A percentile compares a stretch with the other conserved stretches of the same genome.
Evolutionary conservation across 2,329 filamentous ascomycete species (phyloP).

Genomic region (Blastomyces percursus): DNA sequence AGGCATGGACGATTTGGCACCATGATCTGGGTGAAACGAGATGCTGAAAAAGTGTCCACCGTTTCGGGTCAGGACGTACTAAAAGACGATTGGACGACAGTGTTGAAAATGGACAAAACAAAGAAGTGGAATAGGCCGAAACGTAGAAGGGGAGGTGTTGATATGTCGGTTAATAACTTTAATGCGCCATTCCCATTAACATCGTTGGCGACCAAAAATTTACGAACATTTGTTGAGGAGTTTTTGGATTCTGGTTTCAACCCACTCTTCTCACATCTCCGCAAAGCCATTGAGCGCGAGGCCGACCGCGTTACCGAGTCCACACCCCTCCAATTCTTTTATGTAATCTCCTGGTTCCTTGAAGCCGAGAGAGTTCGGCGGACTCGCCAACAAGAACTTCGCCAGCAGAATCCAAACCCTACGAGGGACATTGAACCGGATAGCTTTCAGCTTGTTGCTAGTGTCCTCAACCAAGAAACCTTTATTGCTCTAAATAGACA

Average conservation of each 20-base stretch:
- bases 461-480: constrained; percentile 86
- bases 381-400: constrained; percentile 44
- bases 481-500: constrained; percentile 78
- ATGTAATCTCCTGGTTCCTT: constrained; percentile 84
- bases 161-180: constrained; percentile 57
- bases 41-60: constrained; percentile 71
- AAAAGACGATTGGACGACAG: constrained; percentile 56
- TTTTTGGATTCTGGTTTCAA: constrained; percentile 96
- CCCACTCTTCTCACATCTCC: constrained; percentile 70
- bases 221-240: constrained; percentile 77
- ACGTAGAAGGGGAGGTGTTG: constrained; percentile 50
- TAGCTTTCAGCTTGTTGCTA: constrained; percentile 76
- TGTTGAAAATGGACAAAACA: constrained; percentile 78
- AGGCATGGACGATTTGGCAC: constrained; percentile 91
- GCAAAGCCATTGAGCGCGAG: constrained; percentile 83
- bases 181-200: constrained; percentile 62
- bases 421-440: constrained; percentile 52
- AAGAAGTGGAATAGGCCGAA: constrained; percentile 85
- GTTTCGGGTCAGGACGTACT: constrained; percentile 83
- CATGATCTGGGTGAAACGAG: constrained; percentile 91
- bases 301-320: constrained; percentile 66
- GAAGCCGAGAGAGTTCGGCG: constrained; percentile 69
- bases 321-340: constrained; percentile 81
- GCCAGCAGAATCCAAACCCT: constrained; percentile 38
- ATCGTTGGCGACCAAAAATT: constrained; percentile 58